A percentile compares a stretch with the other conserved stretches of the same genome.
Evolutionary conservation across 805 yeast species (phyloP).

Genomic region (Saccharomycopsis guyanensis): DNA sequence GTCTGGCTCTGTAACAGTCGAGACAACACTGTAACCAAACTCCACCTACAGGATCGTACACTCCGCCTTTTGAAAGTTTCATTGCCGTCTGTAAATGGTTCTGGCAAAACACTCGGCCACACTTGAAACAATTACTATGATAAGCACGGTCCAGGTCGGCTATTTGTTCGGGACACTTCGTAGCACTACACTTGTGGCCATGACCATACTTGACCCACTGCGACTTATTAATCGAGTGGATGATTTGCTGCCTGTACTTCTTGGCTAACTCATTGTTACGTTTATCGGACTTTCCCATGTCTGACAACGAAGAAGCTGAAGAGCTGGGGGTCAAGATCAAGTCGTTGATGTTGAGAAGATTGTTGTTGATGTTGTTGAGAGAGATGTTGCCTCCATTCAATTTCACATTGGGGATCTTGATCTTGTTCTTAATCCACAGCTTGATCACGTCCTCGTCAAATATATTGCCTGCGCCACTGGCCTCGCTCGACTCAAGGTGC

Average conservation of each 20-base stretch:
- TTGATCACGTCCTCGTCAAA: slow-evolving; percentile 11
- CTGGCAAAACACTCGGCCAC: slow-evolving; percentile 67
- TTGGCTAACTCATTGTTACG: background rate
- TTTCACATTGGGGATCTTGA: slow-evolving; percentile 12
- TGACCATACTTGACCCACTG: slow-evolving; percentile 7
- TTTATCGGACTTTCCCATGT: background rate
- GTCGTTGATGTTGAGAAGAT: slow-evolving; percentile 12
- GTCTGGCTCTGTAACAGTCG: slow-evolving; percentile 47
- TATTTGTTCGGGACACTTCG: background rate
- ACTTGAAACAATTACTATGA: slow-evolving; percentile 25
- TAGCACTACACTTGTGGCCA: background rate
- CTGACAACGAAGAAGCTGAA: slow-evolving; percentile 7
- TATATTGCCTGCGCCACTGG: background rate
- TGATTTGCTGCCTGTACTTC: slow-evolving; percentile 2
- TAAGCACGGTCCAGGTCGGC: background rate
- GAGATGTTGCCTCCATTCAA: slow-evolving; percentile 4
- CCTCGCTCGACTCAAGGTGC: slow-evolving; percentile 7
- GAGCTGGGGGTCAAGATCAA: slow-evolving; percentile 8
- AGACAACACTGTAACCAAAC: slow-evolving; percentile 68
- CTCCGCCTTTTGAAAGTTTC: slow-evolving; percentile 41
- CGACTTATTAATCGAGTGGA: slow-evolving; percentile 7
- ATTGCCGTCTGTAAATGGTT: slow-evolving; percentile 50
- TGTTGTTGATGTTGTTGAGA: slow-evolving; percentile 10
- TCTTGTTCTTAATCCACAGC: slow-evolving; percentile 16
- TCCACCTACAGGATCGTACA: slow-evolving; percentile 42